Base-by-base conservation (phyloP, 2,329 filamentous ascomycete genomes). In the Podosphaera fusca region DNA sequence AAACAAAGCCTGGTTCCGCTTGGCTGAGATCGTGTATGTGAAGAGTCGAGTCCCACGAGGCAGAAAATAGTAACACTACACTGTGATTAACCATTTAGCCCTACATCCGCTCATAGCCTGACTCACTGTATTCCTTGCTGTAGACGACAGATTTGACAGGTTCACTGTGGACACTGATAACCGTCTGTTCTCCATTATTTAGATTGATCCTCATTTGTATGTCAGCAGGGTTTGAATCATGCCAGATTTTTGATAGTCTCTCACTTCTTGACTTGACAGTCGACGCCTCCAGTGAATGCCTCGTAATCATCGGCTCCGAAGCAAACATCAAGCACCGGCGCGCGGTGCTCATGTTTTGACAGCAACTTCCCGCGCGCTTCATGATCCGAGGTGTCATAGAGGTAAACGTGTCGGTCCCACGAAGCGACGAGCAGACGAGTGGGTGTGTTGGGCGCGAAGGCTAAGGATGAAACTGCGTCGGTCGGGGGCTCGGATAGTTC, bases 381-480 rank as follows among this genome's bases (percentile, higher is more conserved):
- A 61, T 77, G 75, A 30, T 76, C 60, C 73, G 72, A 72, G 59
- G 84, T 77, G 67, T 94, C 86, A 74, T 96, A 96, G 56, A 90
- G 75, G 70, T 95, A 94, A 57, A 94, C 80, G 68, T 87, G 80
- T 70, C 82, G 87, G 71, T 96, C 90, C 92, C 92, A 98, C 57
- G 88, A 95, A 9, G 89, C 84, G 64, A 90, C 89, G n/a, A 94
- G 79, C 42, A 98, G 77, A 63, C 82, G 84, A 56, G 76, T 80
- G 2, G 82, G 77, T n/a, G 82, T 80, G 60, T 76, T 73, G 40
- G 87, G 85, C 62, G 89, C 87, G 75, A 94, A 98, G 66, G 81
- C 81, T 65, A 96, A 74, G 31, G 87, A 77, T 53, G 90, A 94
- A 65, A 96, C 84, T 64, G 85, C 86, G 71, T 98, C 92, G 63